Evolutionary conservation across 345 rosid species (phyloP), one percentile per base, ranked within the genome.

Genomic region (Hevea brasiliensis): DNA sequence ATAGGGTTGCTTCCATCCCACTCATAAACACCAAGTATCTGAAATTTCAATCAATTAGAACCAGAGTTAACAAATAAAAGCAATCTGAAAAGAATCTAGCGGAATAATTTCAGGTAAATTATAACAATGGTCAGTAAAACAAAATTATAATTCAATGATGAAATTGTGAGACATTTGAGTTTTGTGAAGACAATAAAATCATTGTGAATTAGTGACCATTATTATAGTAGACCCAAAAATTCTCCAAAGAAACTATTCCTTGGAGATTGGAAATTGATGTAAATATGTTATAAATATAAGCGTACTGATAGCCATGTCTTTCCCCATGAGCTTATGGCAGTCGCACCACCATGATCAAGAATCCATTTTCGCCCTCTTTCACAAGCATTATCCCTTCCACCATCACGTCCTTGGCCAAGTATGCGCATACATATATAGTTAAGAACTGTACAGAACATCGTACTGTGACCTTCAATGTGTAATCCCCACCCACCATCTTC

Each of bases 1-100:
- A 76, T 64, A n/a, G 80, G 80, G 17, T 71, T 71, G 67, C 67
- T 55, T 37, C 80, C 80, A 1, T 74, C 66, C 80, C 80, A 76
- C 10, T 76, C 75, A 54, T 71, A 76, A 17, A 76, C 55, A n/a
- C 80, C 80, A 47, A 76, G 71, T 54, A 76, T 71, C 80, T 76
- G 5, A 42, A 42, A 61, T 35, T 21, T 32, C 23, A 18, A 17
- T 10, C 55, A 17, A 14, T 50, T 24, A 15, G 7, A 57, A 3
- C 21, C 5, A 47, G 10, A 47, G 0, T n/a, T n/a, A n/a, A n/a
- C n/a, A n/a, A n/a, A n/a, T n/a, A n/a, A n/a, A n/a, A n/a, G n/a
- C n/a, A n/a, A n/a, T n/a, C n/a, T n/a, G n/a, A n/a, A n/a, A n/a
- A n/a, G n/a, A n/a, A n/a, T n/a, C n/a, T n/a, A n/a, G n/a, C n/a